Evolutionary conservation across 1,284 basidiomycete species (phyloP).

Genomic region (Microbotryum lychnidis-dioicae): DNA sequence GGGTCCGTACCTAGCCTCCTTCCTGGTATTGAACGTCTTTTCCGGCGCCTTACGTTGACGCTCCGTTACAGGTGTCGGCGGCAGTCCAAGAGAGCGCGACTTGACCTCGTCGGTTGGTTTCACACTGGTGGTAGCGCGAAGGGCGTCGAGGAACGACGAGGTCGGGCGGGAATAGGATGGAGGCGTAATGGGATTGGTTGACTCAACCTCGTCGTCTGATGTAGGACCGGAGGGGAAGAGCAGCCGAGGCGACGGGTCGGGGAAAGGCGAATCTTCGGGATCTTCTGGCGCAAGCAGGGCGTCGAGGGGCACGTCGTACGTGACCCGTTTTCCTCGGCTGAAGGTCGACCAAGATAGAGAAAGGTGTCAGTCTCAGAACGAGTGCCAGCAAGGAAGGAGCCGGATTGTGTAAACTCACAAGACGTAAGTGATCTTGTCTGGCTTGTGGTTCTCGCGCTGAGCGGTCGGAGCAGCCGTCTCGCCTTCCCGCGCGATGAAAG

Average conservation of each 20-base stretch:
- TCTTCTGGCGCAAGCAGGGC: background rate
- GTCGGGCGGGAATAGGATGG: background rate
- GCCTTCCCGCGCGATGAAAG: background rate
- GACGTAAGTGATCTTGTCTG: background rate
- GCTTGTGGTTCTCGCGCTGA: background rate
- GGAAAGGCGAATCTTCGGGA: background rate
- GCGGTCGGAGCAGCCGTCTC: background rate
- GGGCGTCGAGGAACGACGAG: slow-evolving; percentile 1
- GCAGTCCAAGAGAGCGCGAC: background rate
- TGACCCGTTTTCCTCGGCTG: slow-evolving; percentile 2
- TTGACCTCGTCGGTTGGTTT: background rate
- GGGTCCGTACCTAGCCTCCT: background rate
- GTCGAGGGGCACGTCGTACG: slow-evolving; percentile 1
- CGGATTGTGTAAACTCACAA: background rate
- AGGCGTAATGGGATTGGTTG: background rate
- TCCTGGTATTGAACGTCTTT: background rate
- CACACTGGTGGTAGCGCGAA: background rate
- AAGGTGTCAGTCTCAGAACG: background rate
- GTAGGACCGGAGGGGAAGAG: background rate
- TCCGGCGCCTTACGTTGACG: background rate
- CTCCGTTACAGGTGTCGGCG: slow-evolving; percentile 1
- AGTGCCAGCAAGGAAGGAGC: background rate
- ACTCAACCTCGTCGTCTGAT: background rate
- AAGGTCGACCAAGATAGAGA: background rate
- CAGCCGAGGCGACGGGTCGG: background rate